These are phyloP conservation scores for Fusarium devonianum DNA, from an alignment of 2,329 filamentous ascomycete genomes.

Conservation along the genomic window DNA sequence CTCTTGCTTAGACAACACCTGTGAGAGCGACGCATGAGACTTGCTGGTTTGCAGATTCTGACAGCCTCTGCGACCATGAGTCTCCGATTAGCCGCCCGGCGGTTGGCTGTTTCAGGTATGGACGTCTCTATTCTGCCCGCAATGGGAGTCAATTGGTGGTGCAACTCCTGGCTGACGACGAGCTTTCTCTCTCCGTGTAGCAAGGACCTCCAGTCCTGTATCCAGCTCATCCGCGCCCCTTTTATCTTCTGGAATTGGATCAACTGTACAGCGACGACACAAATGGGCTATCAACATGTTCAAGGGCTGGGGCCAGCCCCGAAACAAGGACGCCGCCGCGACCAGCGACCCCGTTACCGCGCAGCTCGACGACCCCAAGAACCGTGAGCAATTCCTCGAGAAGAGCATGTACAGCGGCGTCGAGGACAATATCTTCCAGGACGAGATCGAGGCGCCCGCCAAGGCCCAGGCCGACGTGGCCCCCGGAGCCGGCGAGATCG, in stretches of 20 bases:
- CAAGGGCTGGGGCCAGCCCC: constrained; percentile 46
- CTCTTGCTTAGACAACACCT: constrained; percentile 22
- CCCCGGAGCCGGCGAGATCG: constrained; percentile 43
- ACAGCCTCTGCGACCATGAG: constrained; percentile 60
- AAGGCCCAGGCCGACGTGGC: constrained; percentile 25
- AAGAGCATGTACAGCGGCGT: constrained; percentile 52
- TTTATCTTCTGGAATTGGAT: constrained; percentile 21
- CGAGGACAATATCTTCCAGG: constrained; percentile 69
- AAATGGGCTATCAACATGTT: constrained; percentile 55
- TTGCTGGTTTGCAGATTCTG: constrained; percentile 32
- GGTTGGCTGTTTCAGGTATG: constrained; percentile 67
- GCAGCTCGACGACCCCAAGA: constrained; percentile 53
- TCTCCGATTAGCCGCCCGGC: constrained; percentile 68
- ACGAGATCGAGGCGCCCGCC: constrained; percentile 56
- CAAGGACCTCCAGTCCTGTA: constrained; percentile 33
- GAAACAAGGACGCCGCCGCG: constrained; percentile 42
- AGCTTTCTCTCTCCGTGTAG: constrained; percentile 22
- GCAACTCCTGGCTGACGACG: constrained; percentile 24
- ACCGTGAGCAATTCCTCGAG: constrained; percentile 52
- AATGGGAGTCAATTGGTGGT: constrained; percentile 27
- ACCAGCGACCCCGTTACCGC: constrained; percentile 35
- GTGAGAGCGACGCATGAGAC: constrained; percentile 29
- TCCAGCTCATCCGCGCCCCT: constrained; percentile 27
- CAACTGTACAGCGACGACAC: constrained; percentile 47
- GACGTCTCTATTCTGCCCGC: constrained; percentile 1